Base-by-base conservation (phyloP, 2,329 filamentous ascomycete genomes). In the Alternaria sp. region DNA sequence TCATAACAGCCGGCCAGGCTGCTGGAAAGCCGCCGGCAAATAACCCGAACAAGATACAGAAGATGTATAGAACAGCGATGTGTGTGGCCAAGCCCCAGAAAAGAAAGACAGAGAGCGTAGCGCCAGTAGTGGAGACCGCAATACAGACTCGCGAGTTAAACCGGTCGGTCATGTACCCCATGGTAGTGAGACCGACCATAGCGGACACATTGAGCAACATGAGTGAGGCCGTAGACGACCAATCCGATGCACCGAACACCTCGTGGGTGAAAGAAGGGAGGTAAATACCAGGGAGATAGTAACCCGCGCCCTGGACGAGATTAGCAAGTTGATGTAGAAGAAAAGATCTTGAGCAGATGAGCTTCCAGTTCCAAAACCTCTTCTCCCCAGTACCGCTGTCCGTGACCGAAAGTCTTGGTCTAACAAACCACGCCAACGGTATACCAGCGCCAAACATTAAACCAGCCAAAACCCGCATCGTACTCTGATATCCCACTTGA, bases 61-160 rank as follows among this genome's bases (percentile, higher is more conserved):
- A 78, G 12, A 69, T 64, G 23, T 73, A 64, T 9, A 87, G 71
- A 0, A 73, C 55, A 0, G 69, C 65, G 66, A 79, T 8, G 62
- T 74, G 77, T 5, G 76, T 73, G 0, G 83, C 77, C 10, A 85
- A 69, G 0, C 84, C 84, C 84, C 84, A 86, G 28, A 82, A 60
- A 1, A 83, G 68, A 57, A 85, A 83, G 0, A 82, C 74, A 1
- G 82, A 79, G 2, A 81, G 12, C 0, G 74, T 77, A 25, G 81
- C 55, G 7, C 83, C 82, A 7, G 80, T 40, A 0, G 80, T 80
- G 0, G 81, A 82, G 44, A 83, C 69, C 1, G 81, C 64, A 19
- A 81, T 79, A 28, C 82, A 81, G 0, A 78, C 81, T 77, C 75
- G 59, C 86, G 85, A 6, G 80, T 51, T 23, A 1, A 36, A 51